Base-by-base conservation (phyloP, 1,284 basidiomycete species). In the Amylostereum areolatum region DNA sequence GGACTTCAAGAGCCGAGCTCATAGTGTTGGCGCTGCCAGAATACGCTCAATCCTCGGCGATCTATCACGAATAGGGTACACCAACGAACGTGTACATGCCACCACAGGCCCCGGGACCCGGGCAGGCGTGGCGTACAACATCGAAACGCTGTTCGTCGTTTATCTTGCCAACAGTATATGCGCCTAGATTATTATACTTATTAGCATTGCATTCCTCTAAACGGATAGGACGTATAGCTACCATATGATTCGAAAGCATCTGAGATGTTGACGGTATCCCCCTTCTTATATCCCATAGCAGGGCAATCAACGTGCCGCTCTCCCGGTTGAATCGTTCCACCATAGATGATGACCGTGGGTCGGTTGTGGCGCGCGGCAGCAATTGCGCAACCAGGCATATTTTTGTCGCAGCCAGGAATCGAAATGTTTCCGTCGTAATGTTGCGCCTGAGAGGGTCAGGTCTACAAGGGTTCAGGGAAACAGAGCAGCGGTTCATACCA, bases 321-420 rank as follows among this genome's bases (percentile, higher is more conserved):
- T 43, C 91, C 90, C 10, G 85, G 72, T 62, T 83, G 80, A 49
- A 92, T 92, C 2, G 90, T 90, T 12, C 90, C 90, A 12, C 90
- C 90, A 65, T 92, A 93, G 4, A 93, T 77, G 51, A 92, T 82
- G 58, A 94, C 80, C 1, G 89, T 91, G 1, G 90, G 90, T 3
- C 91, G 77, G 61, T 93, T 93, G 68, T 90, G 86, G 47, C 89
- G 81, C 29, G 72, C 84, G 2, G 88, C 88, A 7, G 92, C 92
- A 62, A 94, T 92, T 52, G 94, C 73, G 56, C 85, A 88, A 25
- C 90, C 92, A 11, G 92, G 92, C 90, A 93, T 94, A 64, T 94
- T 94, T 71, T 95, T 96, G 70, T 96, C 92, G 58, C 91, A 94
- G 55, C 85, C 87, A 29, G 85, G 89, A 52, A 89, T 75, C 3